These are phyloP conservation scores for Tubosaeta sp. DNA, from an alignment of 768 basidiomycete genomes.

Conservation along the genomic window DNA sequence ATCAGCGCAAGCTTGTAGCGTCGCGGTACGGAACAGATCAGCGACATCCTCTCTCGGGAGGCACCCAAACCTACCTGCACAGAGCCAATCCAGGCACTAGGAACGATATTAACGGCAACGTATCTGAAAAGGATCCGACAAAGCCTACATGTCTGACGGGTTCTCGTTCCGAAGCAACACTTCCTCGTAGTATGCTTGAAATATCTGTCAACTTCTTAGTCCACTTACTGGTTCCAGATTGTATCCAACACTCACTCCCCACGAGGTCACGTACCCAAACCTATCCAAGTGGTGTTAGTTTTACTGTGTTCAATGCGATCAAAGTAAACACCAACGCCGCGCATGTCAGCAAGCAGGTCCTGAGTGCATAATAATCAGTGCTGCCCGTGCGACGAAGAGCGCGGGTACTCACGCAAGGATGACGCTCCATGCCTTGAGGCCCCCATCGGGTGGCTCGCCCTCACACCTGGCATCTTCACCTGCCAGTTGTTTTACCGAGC, in stretches of 20 bases:
- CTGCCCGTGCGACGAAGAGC: neutral
- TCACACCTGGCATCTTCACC: conserved; percentile 13
- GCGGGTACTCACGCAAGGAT: conserved; percentile 16
- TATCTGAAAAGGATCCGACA: neutral
- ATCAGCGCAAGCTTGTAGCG: conserved; percentile 53
- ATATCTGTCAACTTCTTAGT: conserved; percentile 41
- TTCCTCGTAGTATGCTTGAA: conserved; percentile 68
- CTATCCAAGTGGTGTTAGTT: conserved; percentile 21
- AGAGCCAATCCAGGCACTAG: conserved; percentile 78
- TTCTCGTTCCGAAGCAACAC: conserved; percentile 44
- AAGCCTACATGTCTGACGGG: conserved; percentile 60
- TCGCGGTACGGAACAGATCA: neutral
- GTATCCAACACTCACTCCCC: conserved; percentile 53
- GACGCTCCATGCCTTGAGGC: conserved; percentile 28
- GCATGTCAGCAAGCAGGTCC: conserved; percentile 28
- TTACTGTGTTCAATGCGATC: neutral
- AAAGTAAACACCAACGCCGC: conserved; percentile 34
- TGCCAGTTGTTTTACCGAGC: neutral
- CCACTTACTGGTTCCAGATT: neutral
- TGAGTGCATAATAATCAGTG: neutral
- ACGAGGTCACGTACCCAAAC: conserved; percentile 70
- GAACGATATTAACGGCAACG: neutral
- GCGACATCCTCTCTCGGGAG: neutral
- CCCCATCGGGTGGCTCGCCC: conserved; percentile 25
- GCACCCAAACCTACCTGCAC: conserved; percentile 44